These are phyloP conservation scores for Pistacia vera DNA, from an alignment of 345 rosid species.

Conservation along the genomic window DNA sequence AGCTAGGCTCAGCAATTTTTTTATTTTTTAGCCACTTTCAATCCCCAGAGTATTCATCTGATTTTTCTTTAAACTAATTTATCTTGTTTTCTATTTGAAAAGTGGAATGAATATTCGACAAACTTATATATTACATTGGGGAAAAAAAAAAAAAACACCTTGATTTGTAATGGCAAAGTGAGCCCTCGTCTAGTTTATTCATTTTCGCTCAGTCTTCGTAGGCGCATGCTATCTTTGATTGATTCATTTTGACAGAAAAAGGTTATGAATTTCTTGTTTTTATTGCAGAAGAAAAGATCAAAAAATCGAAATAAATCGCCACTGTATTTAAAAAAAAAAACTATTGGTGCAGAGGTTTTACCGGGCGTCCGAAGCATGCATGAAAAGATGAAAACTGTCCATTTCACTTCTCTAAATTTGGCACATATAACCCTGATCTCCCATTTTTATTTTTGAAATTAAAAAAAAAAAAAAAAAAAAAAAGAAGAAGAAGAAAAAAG, in stretches of 20 bases:
- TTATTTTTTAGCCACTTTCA: background rate
- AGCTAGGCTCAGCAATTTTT: background rate
- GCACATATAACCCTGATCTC: background rate
- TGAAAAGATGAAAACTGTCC: too few relatives aligned
- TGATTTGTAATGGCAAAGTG: background rate
- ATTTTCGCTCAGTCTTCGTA: background rate
- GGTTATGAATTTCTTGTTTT: background rate
- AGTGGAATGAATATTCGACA: background rate
- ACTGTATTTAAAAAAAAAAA: too few relatives aligned
- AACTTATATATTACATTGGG: too few relatives aligned
- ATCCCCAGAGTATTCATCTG: background rate
- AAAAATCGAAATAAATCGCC: too few relatives aligned
- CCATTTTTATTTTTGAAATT: background rate
- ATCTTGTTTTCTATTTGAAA: background rate
- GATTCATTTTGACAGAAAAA: background rate
- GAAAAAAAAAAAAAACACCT: too few relatives aligned
- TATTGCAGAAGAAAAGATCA: background rate
- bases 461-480: too few relatives aligned
- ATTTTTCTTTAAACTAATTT: background rate
- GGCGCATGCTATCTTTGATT: background rate
- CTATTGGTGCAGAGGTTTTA: too few relatives aligned
- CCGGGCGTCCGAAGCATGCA: too few relatives aligned
- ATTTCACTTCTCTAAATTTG: background rate
- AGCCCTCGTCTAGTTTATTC: background rate
- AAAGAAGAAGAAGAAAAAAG: too few relatives aligned